phyloP scores from a whole-genome alignment of 768 basidiomycete genomes.

The Boletus pseudopeckii region DNA sequence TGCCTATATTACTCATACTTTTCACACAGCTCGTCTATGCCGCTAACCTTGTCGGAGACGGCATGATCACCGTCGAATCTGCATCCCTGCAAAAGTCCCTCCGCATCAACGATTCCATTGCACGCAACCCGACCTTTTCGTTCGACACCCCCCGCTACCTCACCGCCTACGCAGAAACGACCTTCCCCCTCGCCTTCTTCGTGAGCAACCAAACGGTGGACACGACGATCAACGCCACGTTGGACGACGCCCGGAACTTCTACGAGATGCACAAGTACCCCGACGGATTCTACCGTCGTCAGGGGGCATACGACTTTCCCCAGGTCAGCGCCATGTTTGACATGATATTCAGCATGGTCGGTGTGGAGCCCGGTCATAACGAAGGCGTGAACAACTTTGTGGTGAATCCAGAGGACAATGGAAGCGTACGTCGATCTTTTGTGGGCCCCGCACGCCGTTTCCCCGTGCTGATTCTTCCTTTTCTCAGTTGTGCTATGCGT shows the following conservation, averaged over 20 bases:
- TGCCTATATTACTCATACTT: neutral
- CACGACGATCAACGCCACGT: constrained; percentile 14
- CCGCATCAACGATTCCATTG: constrained; percentile 27
- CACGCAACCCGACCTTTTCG: constrained; percentile 21
- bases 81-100: constrained; percentile 17
- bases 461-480: neutral
- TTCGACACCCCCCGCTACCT: constrained; percentile 22
- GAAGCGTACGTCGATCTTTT: constrained; percentile 10
- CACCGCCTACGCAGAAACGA: constrained; percentile 23
- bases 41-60: constrained; percentile 21
- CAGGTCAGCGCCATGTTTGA: constrained; percentile 7
- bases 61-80: constrained; percentile 20
- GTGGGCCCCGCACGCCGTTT: too few species aligned
- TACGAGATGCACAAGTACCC: constrained; percentile 17
- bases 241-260: constrained; percentile 19
- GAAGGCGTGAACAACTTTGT: constrained; percentile 18
- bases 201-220: constrained; percentile 19
- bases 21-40: constrained; percentile 13
- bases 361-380: constrained; percentile 16
- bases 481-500: constrained; percentile 17
- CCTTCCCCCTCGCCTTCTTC: constrained; percentile 24
- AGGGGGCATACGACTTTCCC: constrained; percentile 9
- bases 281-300: constrained; percentile 20
- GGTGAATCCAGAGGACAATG: constrained; percentile 10
- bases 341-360: neutral